These are phyloP conservation scores for Phytophthora colocasiae DNA, from an alignment of 352 stramenopile species.

Conservation along the genomic window DNA sequence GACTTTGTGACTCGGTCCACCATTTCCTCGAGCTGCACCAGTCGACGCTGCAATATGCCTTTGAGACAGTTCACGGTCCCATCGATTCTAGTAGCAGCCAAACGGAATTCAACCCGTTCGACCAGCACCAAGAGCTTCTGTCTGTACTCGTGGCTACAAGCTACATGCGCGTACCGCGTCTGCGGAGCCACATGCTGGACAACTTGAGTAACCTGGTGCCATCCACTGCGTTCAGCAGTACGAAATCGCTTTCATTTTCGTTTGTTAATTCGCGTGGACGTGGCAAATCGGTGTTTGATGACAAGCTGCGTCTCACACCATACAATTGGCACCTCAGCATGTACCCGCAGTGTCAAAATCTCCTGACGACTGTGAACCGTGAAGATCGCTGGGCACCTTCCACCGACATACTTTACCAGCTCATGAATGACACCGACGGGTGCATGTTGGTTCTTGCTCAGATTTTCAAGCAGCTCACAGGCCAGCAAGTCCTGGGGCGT, in stretches of 20 bases:
- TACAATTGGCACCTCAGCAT: constrained; percentile 66
- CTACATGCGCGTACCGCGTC: constrained; percentile 63
- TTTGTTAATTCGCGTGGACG: constrained; percentile 33
- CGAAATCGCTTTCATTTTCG: constrained; percentile 30
- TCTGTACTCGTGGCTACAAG: constrained; percentile 49
- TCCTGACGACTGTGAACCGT: constrained; percentile 49
- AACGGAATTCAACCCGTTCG: constrained; percentile 34
- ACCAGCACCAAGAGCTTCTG: constrained; percentile 49
- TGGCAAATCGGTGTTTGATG: constrained; percentile 47
- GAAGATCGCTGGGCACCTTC: constrained; percentile 53
- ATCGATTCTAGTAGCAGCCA: constrained; percentile 20
- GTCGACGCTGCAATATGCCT: constrained; percentile 61
- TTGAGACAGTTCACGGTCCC: constrained; percentile 38
- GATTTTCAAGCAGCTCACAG: constrained; percentile 64
- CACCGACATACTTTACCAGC: constrained; percentile 36
- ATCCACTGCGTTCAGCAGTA: constrained; percentile 21
- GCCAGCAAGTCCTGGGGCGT: constrained; percentile 43
- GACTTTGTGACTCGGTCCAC: constrained; percentile 59
- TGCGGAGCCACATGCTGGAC: constrained; percentile 61
- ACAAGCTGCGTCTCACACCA: constrained; percentile 54
- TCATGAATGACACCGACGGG: constrained; percentile 47
- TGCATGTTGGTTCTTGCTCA: constrained; percentile 57
- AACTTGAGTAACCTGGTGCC: constrained; percentile 45
- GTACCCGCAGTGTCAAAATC: constrained; percentile 58
- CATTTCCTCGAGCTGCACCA: constrained; percentile 72